Evolutionary conservation across 768 basidiomycete genomes (phyloP).

Genomic region (Pleurotus platypus): DNA sequence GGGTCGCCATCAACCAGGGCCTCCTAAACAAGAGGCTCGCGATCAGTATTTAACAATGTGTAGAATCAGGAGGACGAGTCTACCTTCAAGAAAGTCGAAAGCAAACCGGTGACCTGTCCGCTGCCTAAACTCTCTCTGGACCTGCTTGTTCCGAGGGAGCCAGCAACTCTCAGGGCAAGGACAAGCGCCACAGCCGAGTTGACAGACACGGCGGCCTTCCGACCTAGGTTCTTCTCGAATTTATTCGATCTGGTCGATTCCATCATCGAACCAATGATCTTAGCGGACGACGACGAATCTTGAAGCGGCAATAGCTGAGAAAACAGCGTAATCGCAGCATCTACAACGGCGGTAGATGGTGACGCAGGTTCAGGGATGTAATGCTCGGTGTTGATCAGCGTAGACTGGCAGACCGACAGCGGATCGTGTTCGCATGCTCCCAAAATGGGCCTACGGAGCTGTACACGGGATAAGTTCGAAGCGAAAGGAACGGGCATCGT

Average conservation of each 20-base stretch:
- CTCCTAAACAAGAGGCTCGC: constrained; percentile 42
- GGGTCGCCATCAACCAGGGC: constrained; percentile 78
- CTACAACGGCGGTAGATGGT: constrained; percentile 77
- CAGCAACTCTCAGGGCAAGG: constrained; percentile 42
- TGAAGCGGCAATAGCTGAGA: constrained; percentile 76
- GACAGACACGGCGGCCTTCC: constrained; percentile 78
- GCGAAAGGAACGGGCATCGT: constrained; percentile 1
- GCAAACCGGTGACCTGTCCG: constrained; percentile 51
- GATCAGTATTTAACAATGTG: too few relatives aligned
- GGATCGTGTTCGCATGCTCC: constrained; percentile 87
- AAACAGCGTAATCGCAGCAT: constrained; percentile 88
- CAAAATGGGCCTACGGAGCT: constrained; percentile 10
- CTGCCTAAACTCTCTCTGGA: constrained; percentile 66
- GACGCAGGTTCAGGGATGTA: constrained; percentile 62
- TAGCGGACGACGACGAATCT: constrained; percentile 45
- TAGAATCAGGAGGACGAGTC: constrained; percentile 5
- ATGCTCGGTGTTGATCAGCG: constrained; percentile 40
- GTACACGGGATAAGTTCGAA: neutral
- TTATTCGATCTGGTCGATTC: constrained; percentile 42
- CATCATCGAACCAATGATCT: constrained; percentile 40
- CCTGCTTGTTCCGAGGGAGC: neutral
- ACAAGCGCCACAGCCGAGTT: constrained; percentile 78
- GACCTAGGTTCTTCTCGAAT: constrained; percentile 39
- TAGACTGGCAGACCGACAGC: constrained; percentile 60
- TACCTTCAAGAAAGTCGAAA: constrained; percentile 80